phyloP scores from a whole-genome alignment of 2,329 filamentous ascomycete species.

The Aspergillus ochraceoroseus region DNA sequence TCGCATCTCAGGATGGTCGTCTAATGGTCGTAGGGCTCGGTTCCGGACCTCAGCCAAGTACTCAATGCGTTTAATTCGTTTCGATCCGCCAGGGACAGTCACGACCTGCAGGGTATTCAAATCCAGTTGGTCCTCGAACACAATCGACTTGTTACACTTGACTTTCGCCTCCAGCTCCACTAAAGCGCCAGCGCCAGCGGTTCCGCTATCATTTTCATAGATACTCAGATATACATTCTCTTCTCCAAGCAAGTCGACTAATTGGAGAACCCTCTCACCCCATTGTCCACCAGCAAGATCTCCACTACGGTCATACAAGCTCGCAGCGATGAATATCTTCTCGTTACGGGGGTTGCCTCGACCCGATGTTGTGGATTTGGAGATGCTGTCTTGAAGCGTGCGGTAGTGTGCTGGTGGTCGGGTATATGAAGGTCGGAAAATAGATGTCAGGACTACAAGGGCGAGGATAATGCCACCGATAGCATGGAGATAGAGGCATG shows the following conservation, averaged over 20 bases:
- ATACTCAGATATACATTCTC: conserved; percentile 67
- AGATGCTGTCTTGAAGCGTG: conserved; percentile 31
- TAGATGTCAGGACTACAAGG: conserved; percentile 38
- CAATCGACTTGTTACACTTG: conserved; percentile 50
- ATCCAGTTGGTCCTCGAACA: conserved; percentile 58
- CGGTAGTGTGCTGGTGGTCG: conserved; percentile 51
- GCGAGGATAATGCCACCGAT: conserved; percentile 19
- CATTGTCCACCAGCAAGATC: conserved; percentile 59
- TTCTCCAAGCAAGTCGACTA: conserved; percentile 62
- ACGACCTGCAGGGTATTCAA: conserved; percentile 55
- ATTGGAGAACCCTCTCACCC: conserved; percentile 56
- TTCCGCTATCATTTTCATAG: conserved; percentile 66
- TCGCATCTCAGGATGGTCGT: conserved; percentile 40
- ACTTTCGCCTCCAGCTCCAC: conserved; percentile 49
- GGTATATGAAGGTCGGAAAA: conserved; percentile 56
- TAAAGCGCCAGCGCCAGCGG: conserved; percentile 53
- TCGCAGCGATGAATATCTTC: conserved; percentile 69
- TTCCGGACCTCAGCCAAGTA: conserved; percentile 71
- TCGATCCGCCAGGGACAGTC: conserved; percentile 57
- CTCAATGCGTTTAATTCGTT: conserved; percentile 65
- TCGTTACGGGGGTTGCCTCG: conserved; percentile 54
- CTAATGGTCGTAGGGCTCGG: conserved; percentile 60
- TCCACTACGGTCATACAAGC: conserved; percentile 61
- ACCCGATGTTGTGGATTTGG: conserved; percentile 33
- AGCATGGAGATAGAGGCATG: conserved; percentile 30